Base-by-base conservation (phyloP, 176 grass and related monocot genomes). In the Zea mays region DNA sequence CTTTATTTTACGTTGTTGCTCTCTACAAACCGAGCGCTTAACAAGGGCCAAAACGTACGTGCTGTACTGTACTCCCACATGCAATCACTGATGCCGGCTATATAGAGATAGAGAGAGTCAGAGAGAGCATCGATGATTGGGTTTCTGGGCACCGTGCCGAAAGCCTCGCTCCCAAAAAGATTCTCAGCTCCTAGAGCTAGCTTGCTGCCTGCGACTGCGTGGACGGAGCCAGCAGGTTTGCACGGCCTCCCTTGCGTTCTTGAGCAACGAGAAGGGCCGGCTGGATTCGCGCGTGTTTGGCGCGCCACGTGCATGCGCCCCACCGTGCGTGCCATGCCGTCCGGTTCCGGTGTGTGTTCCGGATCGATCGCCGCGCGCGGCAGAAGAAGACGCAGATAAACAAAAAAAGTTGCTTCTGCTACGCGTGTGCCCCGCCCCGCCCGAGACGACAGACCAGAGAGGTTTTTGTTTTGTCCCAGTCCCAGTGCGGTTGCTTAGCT, bases 151-250 rank as follows among this genome's bases (percentile, higher is more conserved):
- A 78, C 79, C 79, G 73, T 87, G 79, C 58, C 49, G 0, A 59
- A 82, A 77, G 67, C 12, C 62, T 67, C 35, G 79, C 67, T 78
- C 59, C 69, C 74, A 15, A 78, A 78, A 75, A 81, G 72, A 91
- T 82, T 74, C 73, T 73, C 60, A 15, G 11, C 33, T 61, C 44
- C 21, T 21, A 56, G 51, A 65, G 38, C 64, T 10, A 27, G 27
- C 27, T 27, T 27, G 27, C 27, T 27, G 27, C 27, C 27, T 27
- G 27, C 27, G 27, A 27, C 27, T 27, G 27, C 27, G 27, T 27
- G 27, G 27, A 27, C 27, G 27, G 27, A 27, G 27, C 27, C 27
- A 27, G 27, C 27, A 21, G 65, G 9, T 34, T 6, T n/a, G 45
- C 11, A 35, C 40, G 39, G 33, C 41, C 51, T 43, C 51, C 57